These are phyloP conservation scores for Pichia sp. DNA, from an alignment of 1,139 yeast species.

Conservation along the genomic window DNA sequence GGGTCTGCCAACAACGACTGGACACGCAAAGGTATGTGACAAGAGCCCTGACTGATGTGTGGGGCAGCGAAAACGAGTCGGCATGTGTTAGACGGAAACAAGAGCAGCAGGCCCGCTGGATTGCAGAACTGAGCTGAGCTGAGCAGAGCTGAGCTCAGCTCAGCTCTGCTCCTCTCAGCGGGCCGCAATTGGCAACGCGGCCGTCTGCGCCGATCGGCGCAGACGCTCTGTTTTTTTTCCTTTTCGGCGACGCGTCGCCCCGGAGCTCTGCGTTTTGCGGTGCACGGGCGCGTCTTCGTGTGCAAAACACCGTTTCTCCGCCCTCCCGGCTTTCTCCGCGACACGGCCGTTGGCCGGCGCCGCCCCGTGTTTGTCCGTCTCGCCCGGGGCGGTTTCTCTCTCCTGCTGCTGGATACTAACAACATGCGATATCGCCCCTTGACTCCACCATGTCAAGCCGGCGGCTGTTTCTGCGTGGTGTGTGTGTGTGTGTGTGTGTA, in stretches of 20 bases:
- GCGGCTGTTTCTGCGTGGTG: neutral
- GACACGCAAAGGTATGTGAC: neutral
- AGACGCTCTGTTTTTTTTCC: no score
- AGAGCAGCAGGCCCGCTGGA: no score
- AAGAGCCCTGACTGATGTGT: neutral
- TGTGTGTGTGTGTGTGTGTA: neutral
- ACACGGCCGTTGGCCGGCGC: neutral
- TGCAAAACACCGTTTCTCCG: neutral
- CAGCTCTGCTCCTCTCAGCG: no score
- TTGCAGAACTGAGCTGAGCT: neutral
- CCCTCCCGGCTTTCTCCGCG: neutral
- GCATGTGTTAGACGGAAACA: no score
- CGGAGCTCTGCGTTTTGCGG: no score
- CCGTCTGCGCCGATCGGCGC: neutral
- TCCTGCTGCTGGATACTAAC: no score
- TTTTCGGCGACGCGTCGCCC: no score
- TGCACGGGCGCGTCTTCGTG: no score
- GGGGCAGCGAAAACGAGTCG: neutral
- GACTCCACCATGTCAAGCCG: neutral
- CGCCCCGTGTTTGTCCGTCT: neutral
- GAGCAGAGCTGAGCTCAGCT: neutral
- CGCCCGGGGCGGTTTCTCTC: no score
- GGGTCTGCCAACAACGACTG: no score
- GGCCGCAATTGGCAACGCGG: no score
- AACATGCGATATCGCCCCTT: neutral